phyloP scores from a whole-genome alignment of 1,284 basidiomycete genomes.

The Tilletiopsis washingtonensis region DNA sequence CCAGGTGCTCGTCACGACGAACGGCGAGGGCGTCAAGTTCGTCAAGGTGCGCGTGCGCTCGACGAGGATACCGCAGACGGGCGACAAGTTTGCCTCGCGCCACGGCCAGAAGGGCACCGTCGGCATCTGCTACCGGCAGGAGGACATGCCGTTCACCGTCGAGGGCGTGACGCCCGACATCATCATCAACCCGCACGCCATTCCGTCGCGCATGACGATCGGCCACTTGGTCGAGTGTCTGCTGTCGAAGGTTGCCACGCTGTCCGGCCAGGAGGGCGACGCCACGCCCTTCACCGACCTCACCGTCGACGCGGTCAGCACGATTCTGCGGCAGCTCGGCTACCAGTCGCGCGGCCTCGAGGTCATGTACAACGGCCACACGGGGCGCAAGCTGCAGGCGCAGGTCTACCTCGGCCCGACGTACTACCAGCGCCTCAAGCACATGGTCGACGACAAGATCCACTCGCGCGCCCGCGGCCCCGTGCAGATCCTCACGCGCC shows the following conservation, averaged over 20 bases:
- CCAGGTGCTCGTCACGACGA: slow-evolving; percentile 93
- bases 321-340: slow-evolving; percentile 35
- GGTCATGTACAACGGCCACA: slow-evolving; percentile 98
- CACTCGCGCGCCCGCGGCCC: slow-evolving; percentile 95
- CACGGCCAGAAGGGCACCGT: slow-evolving; percentile 99
- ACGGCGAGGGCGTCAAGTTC: slow-evolving; percentile 91
- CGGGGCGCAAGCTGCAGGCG: slow-evolving; percentile 89
- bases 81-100: slow-evolving; percentile 98
- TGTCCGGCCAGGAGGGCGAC: slow-evolving; percentile 93
- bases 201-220: slow-evolving; percentile 99
- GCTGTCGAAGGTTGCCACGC: slow-evolving; percentile 88
- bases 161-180: slow-evolving; percentile 95
- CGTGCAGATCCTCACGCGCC: slow-evolving; percentile 92
- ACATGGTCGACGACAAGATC: slow-evolving; percentile 99
- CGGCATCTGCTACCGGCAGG: slow-evolving; percentile 96
- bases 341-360: slow-evolving; percentile 83
- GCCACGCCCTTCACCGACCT: slow-evolving; percentile 98
- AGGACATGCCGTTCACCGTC: slow-evolving; percentile 98
- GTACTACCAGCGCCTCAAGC: slow-evolving; percentile 97
- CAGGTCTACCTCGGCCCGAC: slow-evolving; percentile 98
- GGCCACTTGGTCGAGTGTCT: slow-evolving; percentile 99
- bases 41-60: slow-evolving; percentile 96
- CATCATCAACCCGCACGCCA: slow-evolving; percentile 98
- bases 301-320: slow-evolving; percentile 70
- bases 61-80: slow-evolving; percentile 90